Base-by-base conservation (phyloP, 306 rosid genomes). In the Sphenostylis stenocarpa region DNA sequence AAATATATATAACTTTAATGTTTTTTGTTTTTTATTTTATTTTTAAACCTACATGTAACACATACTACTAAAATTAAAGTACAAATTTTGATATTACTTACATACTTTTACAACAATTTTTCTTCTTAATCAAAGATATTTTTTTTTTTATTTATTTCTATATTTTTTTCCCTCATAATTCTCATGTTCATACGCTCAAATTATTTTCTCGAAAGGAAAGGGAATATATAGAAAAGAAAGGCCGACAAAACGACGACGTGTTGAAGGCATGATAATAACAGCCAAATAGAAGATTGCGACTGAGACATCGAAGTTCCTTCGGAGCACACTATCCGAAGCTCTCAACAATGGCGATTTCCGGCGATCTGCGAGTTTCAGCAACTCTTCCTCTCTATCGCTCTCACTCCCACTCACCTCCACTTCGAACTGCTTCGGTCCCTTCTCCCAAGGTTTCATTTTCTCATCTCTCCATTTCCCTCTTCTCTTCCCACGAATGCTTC, bases 331-430 rank as follows among this genome's bases (percentile, higher is more conserved):
- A 64, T 48, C 64, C 36, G 21, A 60, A 70, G 67, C 57, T 33
- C 7, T 71, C 43, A 48, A 24, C 71, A 67, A 95, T 95, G 98
- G 90, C 91, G 77, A 78, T 87, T 80, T 78, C 84, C 36, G 91
- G 96, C 78, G 89, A 89, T 80, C 85, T 92, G 39, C 90, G 92
- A 49, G 91, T 92, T 76, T 88, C 95, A 9, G 90, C 91, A 6
- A 81, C 94, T 21, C 82, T 91, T 80, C 88, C 84, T 63, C 93
- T 91, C 62, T 76, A 82, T 78, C 84, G 84, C 66, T 53, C 88
- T n/a, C 74, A n/a, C 75, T 67, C 82, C 72, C 66, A 73, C 75
- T 41, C 55, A 20, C 62, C 23, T 16, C 81, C 87, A 33, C 63
- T 81, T 70, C 91, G 86, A 72, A 62, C 77, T 53, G 79, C 84